phyloP scores from a whole-genome alignment of 768 basidiomycete species.

The Coprinopsis marcescibilis region DNA sequence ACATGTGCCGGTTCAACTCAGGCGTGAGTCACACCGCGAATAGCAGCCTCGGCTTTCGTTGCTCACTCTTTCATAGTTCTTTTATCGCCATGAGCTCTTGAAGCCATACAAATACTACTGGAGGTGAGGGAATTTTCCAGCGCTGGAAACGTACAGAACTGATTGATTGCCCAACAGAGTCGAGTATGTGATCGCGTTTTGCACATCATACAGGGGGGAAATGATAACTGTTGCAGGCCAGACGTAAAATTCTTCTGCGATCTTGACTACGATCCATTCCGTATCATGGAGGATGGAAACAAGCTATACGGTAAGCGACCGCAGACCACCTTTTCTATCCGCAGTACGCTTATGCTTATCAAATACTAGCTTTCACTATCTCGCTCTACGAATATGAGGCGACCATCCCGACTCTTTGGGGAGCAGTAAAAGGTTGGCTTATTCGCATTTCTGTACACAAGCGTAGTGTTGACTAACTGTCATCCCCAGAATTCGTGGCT shows the following conservation, averaged over 20 bases:
- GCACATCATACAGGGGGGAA: no score
- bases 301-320: conserved; percentile 79
- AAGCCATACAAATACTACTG: conserved; percentile 85
- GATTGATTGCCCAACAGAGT: conserved; percentile 26
- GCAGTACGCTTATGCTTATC: conserved; percentile 13
- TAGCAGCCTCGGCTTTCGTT: neutral
- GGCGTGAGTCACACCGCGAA: conserved; percentile 73
- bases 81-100: conserved; percentile 78
- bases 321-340: neutral
- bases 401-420: conserved; percentile 87
- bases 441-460: conserved; percentile 8
- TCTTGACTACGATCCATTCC: conserved; percentile 81
- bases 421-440: conserved; percentile 58
- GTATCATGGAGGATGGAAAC: conserved; percentile 78
- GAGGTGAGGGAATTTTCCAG: conserved; percentile 32
- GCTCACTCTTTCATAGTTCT: conserved; percentile 48
- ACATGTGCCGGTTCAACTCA: conserved; percentile 97
- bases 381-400: conserved; percentile 77
- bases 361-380: conserved; percentile 63
- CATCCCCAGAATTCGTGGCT: conserved; percentile 62
- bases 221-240: no score
- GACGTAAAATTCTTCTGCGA: conserved; percentile 85
- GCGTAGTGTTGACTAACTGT: neutral
- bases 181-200: conserved; percentile 36
- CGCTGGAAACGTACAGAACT: neutral